phyloP scores from a whole-genome alignment of 345 rosid genomes.

The Abelmoschus esculentus region DNA sequence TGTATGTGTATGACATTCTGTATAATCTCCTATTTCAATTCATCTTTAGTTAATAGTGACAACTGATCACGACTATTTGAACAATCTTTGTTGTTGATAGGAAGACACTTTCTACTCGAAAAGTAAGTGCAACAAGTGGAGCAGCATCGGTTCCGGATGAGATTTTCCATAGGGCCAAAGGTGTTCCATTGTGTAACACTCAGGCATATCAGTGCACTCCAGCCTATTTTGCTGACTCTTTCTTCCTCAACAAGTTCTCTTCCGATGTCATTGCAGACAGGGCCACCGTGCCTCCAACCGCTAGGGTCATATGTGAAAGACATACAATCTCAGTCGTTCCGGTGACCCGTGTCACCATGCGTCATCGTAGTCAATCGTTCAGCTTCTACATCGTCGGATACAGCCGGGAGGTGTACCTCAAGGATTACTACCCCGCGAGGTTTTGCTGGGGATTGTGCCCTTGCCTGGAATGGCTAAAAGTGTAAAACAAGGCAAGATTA shows the following conservation, averaged over 20 bases:
- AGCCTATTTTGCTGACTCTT: constrained; percentile 83
- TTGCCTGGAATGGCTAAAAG: constrained; percentile 83
- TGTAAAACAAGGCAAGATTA: constrained; percentile 22
- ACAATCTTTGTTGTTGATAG: constrained; percentile 25
- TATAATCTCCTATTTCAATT: neutral
- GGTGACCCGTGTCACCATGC: constrained; percentile 84
- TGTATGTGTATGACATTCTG: neutral
- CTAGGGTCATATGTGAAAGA: constrained; percentile 85
- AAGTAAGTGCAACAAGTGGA: constrained; percentile 79
- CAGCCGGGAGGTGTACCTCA: constrained; percentile 77
- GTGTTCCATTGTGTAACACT: constrained; percentile 86
- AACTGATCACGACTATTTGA: neutral
- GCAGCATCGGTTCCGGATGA: constrained; percentile 96
- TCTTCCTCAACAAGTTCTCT: constrained; percentile 81
- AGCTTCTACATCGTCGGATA: constrained; percentile 83
- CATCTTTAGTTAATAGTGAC: neutral
- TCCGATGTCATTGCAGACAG: constrained; percentile 80
- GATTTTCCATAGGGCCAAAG: constrained; percentile 83
- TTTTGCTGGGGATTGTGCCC: constrained; percentile 97
- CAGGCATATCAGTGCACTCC: constrained; percentile 91
- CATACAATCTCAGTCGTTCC: constrained; percentile 84
- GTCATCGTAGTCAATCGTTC: constrained; percentile 58
- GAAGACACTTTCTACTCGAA: constrained; percentile 73
- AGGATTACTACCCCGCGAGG: constrained; percentile 83
- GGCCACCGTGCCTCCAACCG: constrained; percentile 57